Evolutionary conservation across 441 rosid species (phyloP).

Genomic region (Gossypium schwendimanii): DNA sequence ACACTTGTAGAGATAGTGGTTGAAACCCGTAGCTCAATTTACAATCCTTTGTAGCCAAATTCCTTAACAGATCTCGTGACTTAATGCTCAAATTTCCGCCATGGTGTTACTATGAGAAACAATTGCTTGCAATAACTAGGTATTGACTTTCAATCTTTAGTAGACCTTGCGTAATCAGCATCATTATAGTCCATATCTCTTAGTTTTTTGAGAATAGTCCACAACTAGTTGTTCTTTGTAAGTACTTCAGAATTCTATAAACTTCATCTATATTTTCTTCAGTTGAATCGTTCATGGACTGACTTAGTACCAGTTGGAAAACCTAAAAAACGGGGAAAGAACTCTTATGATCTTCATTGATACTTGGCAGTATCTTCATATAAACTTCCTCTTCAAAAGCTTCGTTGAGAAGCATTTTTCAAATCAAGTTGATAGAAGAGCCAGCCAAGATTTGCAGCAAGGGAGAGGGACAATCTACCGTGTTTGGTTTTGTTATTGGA

Average conservation of each 20-base stretch:
- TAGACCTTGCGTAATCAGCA: not conserved
- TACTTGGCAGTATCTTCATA: not conserved
- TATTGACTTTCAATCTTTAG: not conserved
- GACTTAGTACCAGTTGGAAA: not conserved
- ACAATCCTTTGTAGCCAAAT: not conserved
- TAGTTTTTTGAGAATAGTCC: not conserved
- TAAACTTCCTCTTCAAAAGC: not conserved
- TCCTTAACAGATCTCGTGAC: not conserved
- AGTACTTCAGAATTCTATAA: not conserved
- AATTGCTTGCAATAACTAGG: not conserved
- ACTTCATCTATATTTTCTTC: not conserved
- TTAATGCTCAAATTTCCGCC: not conserved
- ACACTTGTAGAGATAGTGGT: not conserved
- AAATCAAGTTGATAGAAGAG: not conserved
- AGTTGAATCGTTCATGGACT: not conserved
- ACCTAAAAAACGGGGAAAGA: not conserved
- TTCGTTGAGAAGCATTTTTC: not conserved
- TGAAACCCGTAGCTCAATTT: not conserved
- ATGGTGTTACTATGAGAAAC: not conserved
- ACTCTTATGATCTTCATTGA: not conserved
- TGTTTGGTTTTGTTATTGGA: not conserved
- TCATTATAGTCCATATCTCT: not conserved
- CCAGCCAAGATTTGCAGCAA: not conserved
- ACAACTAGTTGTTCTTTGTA: not conserved
- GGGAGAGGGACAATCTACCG: not conserved